These are phyloP conservation scores for Yamadazyma spencermartinsiae DNA, from an alignment of 1,139 yeast species.

Conservation along the genomic window DNA sequence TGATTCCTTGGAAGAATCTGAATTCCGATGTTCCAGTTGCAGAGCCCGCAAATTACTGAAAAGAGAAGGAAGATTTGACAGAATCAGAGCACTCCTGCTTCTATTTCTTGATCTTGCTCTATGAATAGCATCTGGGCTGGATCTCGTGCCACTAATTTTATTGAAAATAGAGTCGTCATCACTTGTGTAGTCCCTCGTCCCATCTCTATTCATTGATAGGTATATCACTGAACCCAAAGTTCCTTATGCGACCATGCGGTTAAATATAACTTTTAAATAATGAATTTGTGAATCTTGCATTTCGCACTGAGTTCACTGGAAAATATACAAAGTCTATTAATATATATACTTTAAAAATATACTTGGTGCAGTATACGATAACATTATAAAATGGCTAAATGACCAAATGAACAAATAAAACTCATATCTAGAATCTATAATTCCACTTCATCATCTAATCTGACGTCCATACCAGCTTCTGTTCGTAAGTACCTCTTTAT, in stretches of 20 bases:
- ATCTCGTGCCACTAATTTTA: no score
- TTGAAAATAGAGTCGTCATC: no score
- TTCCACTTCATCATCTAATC: constrained; percentile 32
- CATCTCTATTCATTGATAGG: constrained; percentile 1
- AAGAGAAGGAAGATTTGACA: constrained; percentile 22
- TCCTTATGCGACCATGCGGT: no score
- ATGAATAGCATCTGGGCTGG: no score
- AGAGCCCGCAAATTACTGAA: constrained; percentile 24
- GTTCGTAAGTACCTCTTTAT: constrained; percentile 64
- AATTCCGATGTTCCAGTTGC: constrained; percentile 13
- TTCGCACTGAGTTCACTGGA: no score
- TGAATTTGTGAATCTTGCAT: background rate
- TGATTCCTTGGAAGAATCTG: constrained; percentile 12
- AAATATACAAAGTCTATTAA: no score
- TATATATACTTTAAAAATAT: no score
- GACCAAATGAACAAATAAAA: background rate
- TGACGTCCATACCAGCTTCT: constrained; percentile 34
- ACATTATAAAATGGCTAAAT: background rate
- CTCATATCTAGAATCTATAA: constrained; percentile 14
- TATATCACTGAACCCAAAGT: no score
- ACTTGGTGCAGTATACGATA: no score
- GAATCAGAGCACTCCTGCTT: constrained; percentile 21
- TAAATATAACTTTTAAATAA: no score
- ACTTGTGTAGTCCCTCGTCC: background rate
- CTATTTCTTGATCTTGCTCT: constrained; percentile 4